Base-by-base conservation (phyloP, 306 rosid genomes). In the Cucumis sativus region DNA sequence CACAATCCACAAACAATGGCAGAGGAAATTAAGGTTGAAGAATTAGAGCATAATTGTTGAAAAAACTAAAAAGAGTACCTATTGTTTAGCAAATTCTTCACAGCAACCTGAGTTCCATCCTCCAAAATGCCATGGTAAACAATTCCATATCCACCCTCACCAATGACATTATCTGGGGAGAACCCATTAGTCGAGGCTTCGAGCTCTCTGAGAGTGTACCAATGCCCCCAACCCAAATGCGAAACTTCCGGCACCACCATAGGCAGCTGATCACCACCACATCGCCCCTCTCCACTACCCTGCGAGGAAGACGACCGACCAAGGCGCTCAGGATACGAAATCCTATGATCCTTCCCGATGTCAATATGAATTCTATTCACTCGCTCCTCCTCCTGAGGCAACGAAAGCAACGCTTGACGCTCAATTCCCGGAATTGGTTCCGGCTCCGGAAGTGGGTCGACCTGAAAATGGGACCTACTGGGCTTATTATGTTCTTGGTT, bases 141-240 rank as follows among this genome's bases (percentile, higher is more conserved):
- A 75, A 92, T 92, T 43, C 97, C 97, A 72, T 90, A 92, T 2
- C 97, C 97, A 18, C 97, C 97, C 89, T 92, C 92, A 8, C 97
- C 97, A 5, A 92, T 90, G 64, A 92, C 97, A 60, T 87, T 86
- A 57, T 92, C 94, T 23, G 87, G 86, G 0, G 90, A 78, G 18
- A 92, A 92, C 8, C 82, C 90, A 75, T 90, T 80, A 0, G 96
- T 92, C 0, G 93, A 83, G 79, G 87, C 96, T 78, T 92, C 97
- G 6, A 92, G 92, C 84, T 92, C 97, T 79, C 97, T 80, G n/a
- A 92, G 81, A 77, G 97, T 92, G 68, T 90, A 92, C 97, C 97
- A 92, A 64, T 86, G 97, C 0, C 97, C 97, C 97, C 97, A 92
- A 51, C 97, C 97, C 84, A 92, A 84, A 78, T 92, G 97, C n/a